Percentiles rank a stretch among this genome's conserved stretches.
phyloP scores from a whole-genome alignment of 2,329 filamentous ascomycete species.

The Pestalotiopsis sp. region DNA sequence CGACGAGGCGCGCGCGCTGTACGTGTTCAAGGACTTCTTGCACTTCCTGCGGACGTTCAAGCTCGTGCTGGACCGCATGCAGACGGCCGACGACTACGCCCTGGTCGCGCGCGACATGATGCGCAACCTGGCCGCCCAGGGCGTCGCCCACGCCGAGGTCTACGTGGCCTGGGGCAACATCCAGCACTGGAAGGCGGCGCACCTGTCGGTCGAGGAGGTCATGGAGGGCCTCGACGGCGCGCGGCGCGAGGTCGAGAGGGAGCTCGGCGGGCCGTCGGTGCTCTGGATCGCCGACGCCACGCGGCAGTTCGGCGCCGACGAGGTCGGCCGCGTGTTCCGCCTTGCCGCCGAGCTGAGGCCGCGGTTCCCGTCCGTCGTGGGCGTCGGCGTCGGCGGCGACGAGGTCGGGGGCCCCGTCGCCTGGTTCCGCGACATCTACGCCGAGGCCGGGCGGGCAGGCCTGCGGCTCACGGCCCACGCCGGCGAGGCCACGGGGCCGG shows the following conservation, averaged over 20 bases:
- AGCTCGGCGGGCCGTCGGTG: constrained; percentile 8
- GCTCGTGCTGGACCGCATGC: constrained; percentile 16
- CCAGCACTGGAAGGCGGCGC: constrained; percentile 14
- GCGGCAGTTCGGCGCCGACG: constrained; percentile 14
- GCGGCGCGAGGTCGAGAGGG: constrained; percentile 6
- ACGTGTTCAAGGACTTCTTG: constrained; percentile 15
- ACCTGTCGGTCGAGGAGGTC: constrained; percentile 15
- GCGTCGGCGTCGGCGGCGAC: constrained; percentile 17
- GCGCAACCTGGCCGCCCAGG: constrained; percentile 13
- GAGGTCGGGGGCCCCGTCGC: constrained; percentile 14
- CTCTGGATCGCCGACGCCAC: constrained; percentile 15
- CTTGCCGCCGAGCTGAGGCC: constrained; percentile 13
- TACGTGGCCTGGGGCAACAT: constrained; percentile 19
- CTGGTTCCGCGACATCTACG: constrained; percentile 16
- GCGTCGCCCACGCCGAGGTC: constrained; percentile 17
- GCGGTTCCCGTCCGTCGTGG: constrained; percentile 15
- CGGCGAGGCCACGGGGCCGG: constrained; percentile 16
- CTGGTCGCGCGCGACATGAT: constrained; percentile 15
- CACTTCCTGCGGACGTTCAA: constrained; percentile 16
- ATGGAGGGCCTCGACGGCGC: constrained; percentile 15
- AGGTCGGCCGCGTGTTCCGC: constrained; percentile 13
- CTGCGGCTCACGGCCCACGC: constrained; percentile 17
- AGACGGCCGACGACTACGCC: constrained; percentile 15
- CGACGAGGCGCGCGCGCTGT: constrained; percentile 16
- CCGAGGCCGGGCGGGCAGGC: constrained; percentile 14